phyloP scores from a whole-genome alignment of 176 grass and related monocot genomes.

The Elymus sibiricus region DNA sequence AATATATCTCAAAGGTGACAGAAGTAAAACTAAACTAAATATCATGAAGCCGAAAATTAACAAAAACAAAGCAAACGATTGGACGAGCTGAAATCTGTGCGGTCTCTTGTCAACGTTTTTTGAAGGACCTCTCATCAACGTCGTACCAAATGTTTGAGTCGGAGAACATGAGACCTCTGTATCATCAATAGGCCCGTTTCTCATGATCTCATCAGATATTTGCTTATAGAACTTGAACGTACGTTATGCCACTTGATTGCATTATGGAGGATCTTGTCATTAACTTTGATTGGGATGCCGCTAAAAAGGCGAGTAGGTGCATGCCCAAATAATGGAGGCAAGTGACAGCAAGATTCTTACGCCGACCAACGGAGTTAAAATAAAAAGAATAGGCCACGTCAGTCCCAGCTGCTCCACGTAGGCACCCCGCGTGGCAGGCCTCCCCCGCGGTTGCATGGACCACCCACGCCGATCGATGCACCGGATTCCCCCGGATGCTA shows the following conservation, averaged over 20 bases:
- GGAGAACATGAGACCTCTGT: neutral
- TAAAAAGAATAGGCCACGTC: conserved; percentile 27
- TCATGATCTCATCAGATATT: neutral
- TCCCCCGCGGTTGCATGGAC: neutral
- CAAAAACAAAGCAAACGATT: neutral
- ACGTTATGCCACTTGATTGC: neutral
- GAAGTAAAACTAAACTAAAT: too few species aligned
- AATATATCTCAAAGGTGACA: too few species aligned
- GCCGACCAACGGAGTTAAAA: neutral
- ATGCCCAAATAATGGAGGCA: neutral
- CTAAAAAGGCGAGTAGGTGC: neutral
- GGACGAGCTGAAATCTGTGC: neutral
- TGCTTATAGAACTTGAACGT: neutral
- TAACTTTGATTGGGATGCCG: conserved; percentile 18
- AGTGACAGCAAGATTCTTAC: neutral
- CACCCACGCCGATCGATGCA: conserved; percentile 8
- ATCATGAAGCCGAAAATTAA: neutral
- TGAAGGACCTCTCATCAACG: neutral
- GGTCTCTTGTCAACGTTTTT: neutral
- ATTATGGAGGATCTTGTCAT: neutral
- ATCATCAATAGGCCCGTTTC: neutral
- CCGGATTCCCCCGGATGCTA: neutral
- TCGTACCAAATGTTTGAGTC: neutral
- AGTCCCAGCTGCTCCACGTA: conserved; percentile 4
- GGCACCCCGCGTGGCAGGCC: neutral